These are phyloP conservation scores for Hysterangium stoloniferum DNA, from an alignment of 768 basidiomycete species.

Conservation along the genomic window DNA sequence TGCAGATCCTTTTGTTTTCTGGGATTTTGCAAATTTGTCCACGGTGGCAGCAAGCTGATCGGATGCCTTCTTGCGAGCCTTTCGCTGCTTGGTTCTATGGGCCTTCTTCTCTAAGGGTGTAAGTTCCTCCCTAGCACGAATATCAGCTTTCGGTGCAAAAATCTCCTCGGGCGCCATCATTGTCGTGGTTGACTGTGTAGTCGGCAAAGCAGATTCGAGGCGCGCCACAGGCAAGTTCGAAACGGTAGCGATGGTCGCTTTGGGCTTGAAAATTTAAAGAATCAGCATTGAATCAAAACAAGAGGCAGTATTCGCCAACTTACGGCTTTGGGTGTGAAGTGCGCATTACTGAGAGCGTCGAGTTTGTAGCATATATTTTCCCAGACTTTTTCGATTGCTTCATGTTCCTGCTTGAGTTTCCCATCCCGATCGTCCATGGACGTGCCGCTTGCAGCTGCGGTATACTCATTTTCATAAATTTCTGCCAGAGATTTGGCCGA, in stretches of 20 bases:
- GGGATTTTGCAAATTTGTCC: slow-evolving; percentile 50
- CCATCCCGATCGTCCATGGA: slow-evolving; percentile 75
- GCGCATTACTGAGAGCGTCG: slow-evolving; percentile 90
- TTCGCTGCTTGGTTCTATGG: slow-evolving; percentile 58
- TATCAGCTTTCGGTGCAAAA: slow-evolving; percentile 51
- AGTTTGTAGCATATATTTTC: slow-evolving; percentile 79
- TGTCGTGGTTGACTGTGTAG: slow-evolving; percentile 60
- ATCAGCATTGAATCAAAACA: neutral
- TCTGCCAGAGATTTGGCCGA: slow-evolving; percentile 86
- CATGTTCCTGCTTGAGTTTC: slow-evolving; percentile 81
- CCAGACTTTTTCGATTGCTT: slow-evolving; percentile 78
- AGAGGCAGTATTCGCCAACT: slow-evolving; percentile 20
- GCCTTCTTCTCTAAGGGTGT: slow-evolving; percentile 79
- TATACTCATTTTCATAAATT: slow-evolving; percentile 92
- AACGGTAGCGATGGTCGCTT: slow-evolving; percentile 76
- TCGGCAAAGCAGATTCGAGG: slow-evolving; percentile 88
- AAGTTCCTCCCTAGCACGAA: slow-evolving; percentile 68
- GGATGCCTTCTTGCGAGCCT: slow-evolving; percentile 60
- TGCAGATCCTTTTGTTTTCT: slow-evolving; percentile 34
- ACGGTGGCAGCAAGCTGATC: slow-evolving; percentile 45
- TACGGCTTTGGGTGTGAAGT: slow-evolving; percentile 92
- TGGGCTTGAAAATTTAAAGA: slow-evolving; percentile 50
- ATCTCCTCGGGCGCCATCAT: slow-evolving; percentile 95
- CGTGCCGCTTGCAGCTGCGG: slow-evolving; percentile 49
- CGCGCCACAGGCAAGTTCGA: slow-evolving; percentile 74